Base-by-base conservation (phyloP, 495 filamentous ascomycete genomes). In the Hypomontagnella submonticulosa region DNA sequence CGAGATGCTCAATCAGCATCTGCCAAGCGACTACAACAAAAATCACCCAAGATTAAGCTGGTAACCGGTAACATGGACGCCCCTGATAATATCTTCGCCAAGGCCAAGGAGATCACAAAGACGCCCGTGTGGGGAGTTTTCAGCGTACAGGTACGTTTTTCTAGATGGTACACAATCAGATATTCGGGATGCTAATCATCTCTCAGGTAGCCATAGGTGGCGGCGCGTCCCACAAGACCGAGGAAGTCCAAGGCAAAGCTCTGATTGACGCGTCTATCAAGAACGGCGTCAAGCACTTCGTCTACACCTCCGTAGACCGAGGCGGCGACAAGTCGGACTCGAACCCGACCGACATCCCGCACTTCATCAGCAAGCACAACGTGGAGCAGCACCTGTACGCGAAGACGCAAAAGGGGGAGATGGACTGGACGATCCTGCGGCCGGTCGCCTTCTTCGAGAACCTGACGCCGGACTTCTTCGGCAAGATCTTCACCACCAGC, bases 251-350 rank as follows among this genome's bases (percentile, higher is more conserved):
- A 66, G 88, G 87, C 40, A 87, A 81, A 44, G 77, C 69, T 3
- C 72, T 90, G 4, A 67, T 89, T 47, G 85, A 89, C 38, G 81
- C 75, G 4, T 73, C 82, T 2, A 36, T 89, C 43, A 78, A 80
- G 46, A 66, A 83, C n/a, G 75, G 79, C 16, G 85, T 89, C 51
- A 79, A 80, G 55, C 75, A 80, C 66, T 86, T 89, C 58, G 81
- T 89, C 4, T 89, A 88, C 71, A 77, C 76, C 9, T 85, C 82
- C n/a, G 85, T 89, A 7, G 87, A 89, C 58, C 85, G 87, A 2
- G 83, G 83, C 23, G 86, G 85, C 16, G 73, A 79, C n/a, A 71
- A 70, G 5, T 85, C 81, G 33, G 73, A 76, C 40, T 46, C 75
- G 13, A 84, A 82, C 53, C 79, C 83, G 4, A 89, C 87, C 1